Conservation (phyloP, 1,139 yeast genomes). For the Trichomonascaceae sp. region DNA sequence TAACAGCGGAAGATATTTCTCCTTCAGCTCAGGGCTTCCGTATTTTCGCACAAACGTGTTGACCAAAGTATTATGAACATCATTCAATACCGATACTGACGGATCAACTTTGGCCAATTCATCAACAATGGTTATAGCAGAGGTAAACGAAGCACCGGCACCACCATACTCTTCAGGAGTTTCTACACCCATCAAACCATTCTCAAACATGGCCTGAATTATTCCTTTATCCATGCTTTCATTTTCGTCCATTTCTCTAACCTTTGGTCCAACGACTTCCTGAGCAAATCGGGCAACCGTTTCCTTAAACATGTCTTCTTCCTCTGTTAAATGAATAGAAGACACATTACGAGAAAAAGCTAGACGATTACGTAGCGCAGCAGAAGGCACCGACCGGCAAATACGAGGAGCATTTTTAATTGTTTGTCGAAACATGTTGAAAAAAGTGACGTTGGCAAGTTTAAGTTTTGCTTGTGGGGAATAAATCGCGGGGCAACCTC, state of each 20-base stretch:
- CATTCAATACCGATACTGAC: slow-evolving; percentile 39
- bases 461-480: neutral
- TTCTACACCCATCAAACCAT: slow-evolving; percentile 41
- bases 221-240: slow-evolving; percentile 37
- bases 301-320: slow-evolving; percentile 38
- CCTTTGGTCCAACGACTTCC: slow-evolving; percentile 38
- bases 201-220: slow-evolving; percentile 36
- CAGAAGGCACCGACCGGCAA: neutral
- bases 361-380: neutral
- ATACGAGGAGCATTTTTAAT: neutral
- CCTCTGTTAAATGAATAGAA: slow-evolving; percentile 33
- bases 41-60: slow-evolving; percentile 37
- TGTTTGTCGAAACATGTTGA: slow-evolving; percentile 2
- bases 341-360: slow-evolving; percentile 14
- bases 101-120: slow-evolving; percentile 43
- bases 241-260: slow-evolving; percentile 39
- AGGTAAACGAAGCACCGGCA: slow-evolving; percentile 41
- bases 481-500: slow-evolving; percentile 2
- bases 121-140: slow-evolving; percentile 41
- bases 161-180: slow-evolving; percentile 42
- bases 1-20: slow-evolving; percentile 36
- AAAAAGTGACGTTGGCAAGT: neutral
- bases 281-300: slow-evolving; percentile 36
- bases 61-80: slow-evolving; percentile 42
- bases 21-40: slow-evolving; percentile 35